These are phyloP conservation scores for Leishmania arabica DNA, from an alignment of 208 protist species.

Conservation along the genomic window DNA sequence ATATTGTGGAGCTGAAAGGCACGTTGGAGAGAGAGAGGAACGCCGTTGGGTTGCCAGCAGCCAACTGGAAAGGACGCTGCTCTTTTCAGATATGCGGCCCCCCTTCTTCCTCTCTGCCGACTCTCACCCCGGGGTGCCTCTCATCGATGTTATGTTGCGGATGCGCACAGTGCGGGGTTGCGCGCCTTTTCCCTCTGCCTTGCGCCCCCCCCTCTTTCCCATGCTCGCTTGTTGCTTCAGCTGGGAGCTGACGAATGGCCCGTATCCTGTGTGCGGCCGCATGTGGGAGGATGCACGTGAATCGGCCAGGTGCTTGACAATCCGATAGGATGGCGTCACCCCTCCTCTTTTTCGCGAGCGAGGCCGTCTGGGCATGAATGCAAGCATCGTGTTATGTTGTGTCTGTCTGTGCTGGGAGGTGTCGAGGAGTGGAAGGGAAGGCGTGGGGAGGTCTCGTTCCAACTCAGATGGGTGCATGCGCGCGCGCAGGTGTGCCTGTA, in stretches of 20 bases:
- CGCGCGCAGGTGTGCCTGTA: not conserved
- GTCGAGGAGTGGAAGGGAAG: not conserved
- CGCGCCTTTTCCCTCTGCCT: not conserved
- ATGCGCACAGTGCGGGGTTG: not conserved
- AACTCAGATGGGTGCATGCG: not conserved
- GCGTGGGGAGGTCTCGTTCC: not conserved
- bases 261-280: not conserved
- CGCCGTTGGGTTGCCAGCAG: not conserved
- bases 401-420: not conserved
- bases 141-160: not conserved
- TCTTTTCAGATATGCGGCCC: not conserved
- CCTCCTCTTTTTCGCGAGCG: not conserved
- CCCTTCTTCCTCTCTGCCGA: not conserved
- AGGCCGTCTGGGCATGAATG: not conserved
- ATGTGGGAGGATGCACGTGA: not conserved
- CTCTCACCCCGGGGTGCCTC: not conserved
- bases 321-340: not conserved
- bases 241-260: not conserved
- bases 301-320: not conserved
- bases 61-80: not conserved
- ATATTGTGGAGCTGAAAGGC: not conserved
- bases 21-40: not conserved
- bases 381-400: not conserved
- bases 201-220: not conserved
- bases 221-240: not conserved